Evolutionary conservation across 768 basidiomycete genomes (phyloP).

Genomic region (Kwoniella europaea): DNA sequence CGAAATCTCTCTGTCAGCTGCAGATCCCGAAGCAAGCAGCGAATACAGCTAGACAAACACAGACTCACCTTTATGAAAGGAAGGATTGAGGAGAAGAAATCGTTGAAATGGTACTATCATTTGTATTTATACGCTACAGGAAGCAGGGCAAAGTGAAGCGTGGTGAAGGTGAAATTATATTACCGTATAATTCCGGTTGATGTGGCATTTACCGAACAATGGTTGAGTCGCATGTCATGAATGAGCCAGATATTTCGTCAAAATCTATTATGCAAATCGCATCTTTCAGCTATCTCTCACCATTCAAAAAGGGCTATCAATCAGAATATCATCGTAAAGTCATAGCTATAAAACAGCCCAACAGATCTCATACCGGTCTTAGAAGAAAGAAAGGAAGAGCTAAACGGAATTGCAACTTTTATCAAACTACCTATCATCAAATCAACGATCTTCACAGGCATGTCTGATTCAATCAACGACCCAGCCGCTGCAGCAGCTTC

Average conservation of each 20-base stretch:
- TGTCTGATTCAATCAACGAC: slow-evolving; percentile 39
- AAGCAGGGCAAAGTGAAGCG: background rate
- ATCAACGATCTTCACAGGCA: background rate
- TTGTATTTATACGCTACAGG: background rate
- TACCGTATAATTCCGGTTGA: slow-evolving; percentile 13
- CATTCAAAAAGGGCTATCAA: background rate
- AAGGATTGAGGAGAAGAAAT: slow-evolving; percentile 18
- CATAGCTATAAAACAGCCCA: background rate
- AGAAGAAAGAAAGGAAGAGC: background rate
- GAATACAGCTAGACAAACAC: too few relatives aligned
- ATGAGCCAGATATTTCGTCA: slow-evolving; percentile 1
- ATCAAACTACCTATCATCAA: background rate
- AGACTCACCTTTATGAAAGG: slow-evolving; percentile 15
- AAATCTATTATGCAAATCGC: background rate
- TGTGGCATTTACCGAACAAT: slow-evolving; percentile 1
- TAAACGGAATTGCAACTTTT: background rate
- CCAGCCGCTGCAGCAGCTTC: slow-evolving; percentile 44
- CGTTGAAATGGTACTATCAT: background rate
- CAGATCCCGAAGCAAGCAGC: too few relatives aligned
- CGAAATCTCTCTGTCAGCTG: too few relatives aligned
- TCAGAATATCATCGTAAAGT: background rate
- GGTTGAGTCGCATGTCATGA: slow-evolving; percentile 2
- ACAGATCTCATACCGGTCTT: background rate
- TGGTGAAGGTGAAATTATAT: background rate
- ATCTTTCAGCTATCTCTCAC: background rate